Evolutionary conservation across 2,329 filamentous ascomycete species (phyloP).

Genomic region (Bertia moriformis): DNA sequence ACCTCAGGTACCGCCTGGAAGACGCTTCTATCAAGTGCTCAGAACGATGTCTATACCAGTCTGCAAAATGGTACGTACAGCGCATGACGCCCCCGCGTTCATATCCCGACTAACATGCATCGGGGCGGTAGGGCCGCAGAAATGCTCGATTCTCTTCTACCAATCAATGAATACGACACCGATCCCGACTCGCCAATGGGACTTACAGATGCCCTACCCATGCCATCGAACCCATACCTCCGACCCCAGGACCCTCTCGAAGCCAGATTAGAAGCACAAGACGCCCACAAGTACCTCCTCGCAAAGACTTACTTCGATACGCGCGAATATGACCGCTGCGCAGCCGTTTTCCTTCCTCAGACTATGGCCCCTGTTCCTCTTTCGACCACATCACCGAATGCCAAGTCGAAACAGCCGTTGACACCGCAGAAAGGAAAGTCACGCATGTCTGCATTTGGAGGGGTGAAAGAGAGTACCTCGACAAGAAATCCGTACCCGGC

Average conservation of each 20-base stretch:
- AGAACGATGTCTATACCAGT: conserved; percentile 60
- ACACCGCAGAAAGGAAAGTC: conserved; percentile 29
- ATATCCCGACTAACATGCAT: not conserved
- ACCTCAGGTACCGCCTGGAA: conserved; percentile 42
- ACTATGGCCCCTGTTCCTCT: conserved; percentile 34
- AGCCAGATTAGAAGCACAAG: conserved; percentile 43
- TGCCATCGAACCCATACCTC: conserved; percentile 19
- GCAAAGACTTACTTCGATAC: conserved; percentile 65
- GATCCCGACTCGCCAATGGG: conserved; percentile 22
- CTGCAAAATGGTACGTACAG: conserved; percentile 49
- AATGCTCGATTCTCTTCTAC: conserved; percentile 47
- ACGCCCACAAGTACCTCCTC: conserved; percentile 50
- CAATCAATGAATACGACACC: conserved; percentile 27
- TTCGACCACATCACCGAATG: conserved; percentile 8
- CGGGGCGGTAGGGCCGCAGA: conserved; percentile 53
- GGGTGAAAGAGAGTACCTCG: conserved; percentile 2
- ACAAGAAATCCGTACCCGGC: conserved; percentile 7
- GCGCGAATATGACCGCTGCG: conserved; percentile 59
- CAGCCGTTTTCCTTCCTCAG: conserved; percentile 47
- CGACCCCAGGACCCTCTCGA: conserved; percentile 36
- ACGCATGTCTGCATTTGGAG: conserved; percentile 8
- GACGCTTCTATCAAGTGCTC: conserved; percentile 54
- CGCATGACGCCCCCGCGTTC: not conserved
- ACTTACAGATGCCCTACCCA: conserved; percentile 12
- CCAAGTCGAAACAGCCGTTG: not conserved